Base-by-base conservation (phyloP, 2,329 filamentous ascomycete species). In the Fusarium sp. region DNA sequence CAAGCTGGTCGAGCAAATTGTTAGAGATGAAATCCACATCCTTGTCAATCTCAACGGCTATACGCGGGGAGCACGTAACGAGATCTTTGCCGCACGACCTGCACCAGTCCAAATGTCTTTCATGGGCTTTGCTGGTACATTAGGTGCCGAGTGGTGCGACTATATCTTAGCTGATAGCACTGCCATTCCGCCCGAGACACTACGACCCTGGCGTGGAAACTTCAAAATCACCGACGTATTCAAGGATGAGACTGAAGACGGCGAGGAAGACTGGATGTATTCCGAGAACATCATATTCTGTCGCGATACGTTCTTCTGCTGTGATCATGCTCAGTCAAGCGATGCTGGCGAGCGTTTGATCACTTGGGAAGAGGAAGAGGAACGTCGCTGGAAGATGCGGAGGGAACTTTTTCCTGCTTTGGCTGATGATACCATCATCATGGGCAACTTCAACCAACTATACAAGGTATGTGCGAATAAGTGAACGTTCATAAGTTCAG, bases 51-150 rank as follows among this genome's bases (percentile, higher is more conserved):
- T 99, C n/a, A 99, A 99, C 73, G 96, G 96, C 13, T 99, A 99
- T 78, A 99, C 96, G 1, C 87, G 96, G 54, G 96, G 96, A 30
- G 96, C 96, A n/a, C 89, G 94, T 23, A 99, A 99, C 72, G 96
- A 99, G 76, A 91, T 99, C 6, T 99, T 99, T 77, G 96, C 96
- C 22, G 96, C 96, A 22, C 89, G 96, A 25, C 93, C 96, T 17
- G 94, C 94, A 3, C 96, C 96, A 0, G 93, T 99, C 43, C 96
- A 99, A 71, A 99, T 99, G 96, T 97, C 96, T 0, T 99, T 99
- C 75, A 99, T 99, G 96, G 96, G 96, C 1, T 99, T 99, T 76
- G 96, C 96, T 0, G 96, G 96, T 11, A 97, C 95, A 0, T 82
- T 99, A 1, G 96, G 96, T 7, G 96, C 96, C 4, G 96, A 99